phyloP scores from a whole-genome alignment of 306 rosid species.

The Vigna unguiculata region DNA sequence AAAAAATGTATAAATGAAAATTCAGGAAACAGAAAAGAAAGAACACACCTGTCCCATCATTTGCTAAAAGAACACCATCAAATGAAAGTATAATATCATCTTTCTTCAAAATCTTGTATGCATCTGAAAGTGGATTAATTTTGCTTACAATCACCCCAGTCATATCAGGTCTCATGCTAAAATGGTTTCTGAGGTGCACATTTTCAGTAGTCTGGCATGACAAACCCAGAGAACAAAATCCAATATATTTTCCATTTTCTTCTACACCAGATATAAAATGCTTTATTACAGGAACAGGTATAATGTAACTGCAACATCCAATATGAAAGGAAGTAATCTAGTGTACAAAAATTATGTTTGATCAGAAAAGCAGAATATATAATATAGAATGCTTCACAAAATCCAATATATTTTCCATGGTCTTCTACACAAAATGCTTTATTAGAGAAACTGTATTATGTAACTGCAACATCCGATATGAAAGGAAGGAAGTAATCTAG shows the following conservation, averaged over 20 bases:
- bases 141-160: slow-evolving; percentile 93
- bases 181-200: slow-evolving; percentile 81
- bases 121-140: slow-evolving; percentile 86
- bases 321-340: slow-evolving; percentile 48
- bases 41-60: slow-evolving; percentile 88
- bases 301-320: slow-evolving; percentile 79
- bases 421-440: slow-evolving; percentile 93
- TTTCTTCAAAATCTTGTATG: slow-evolving; percentile 75
- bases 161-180: slow-evolving; percentile 71
- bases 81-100: slow-evolving; percentile 88
- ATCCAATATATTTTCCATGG: slow-evolving; percentile 79
- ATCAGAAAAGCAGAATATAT: slow-evolving; percentile 41
- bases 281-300: slow-evolving; percentile 93
- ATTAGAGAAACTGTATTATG: slow-evolving; percentile 95
- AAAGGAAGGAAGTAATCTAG: slow-evolving; percentile 47
- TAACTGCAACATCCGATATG: slow-evolving; percentile 69
- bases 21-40: slow-evolving; percentile 25
- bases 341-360: slow-evolving; percentile 36
- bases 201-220: slow-evolving; percentile 92
- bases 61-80: slow-evolving; percentile 88
- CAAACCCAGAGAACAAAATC: slow-evolving; percentile 96
- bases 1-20: slow-evolving; percentile 25
- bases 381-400: slow-evolving; percentile 53
- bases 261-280: slow-evolving; percentile 92
- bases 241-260: slow-evolving; percentile 81